Evolutionary conservation across 805 yeast species (phyloP).

Genomic region (Candida glaebosa): DNA sequence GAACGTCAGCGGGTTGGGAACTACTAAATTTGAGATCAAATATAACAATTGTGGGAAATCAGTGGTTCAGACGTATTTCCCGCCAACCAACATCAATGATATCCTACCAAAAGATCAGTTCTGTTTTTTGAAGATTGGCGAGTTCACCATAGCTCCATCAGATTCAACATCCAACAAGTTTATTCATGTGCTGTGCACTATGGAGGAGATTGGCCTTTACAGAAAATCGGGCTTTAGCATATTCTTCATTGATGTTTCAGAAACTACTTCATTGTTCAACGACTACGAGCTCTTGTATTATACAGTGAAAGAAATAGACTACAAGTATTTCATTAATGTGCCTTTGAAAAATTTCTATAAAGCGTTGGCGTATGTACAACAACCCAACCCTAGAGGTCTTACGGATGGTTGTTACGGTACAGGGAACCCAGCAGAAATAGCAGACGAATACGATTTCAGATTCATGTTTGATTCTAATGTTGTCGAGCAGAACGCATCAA

Average conservation of each 20-base stretch:
- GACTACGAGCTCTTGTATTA: conserved; percentile 42
- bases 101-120: conserved; percentile 51
- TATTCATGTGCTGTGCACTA: conserved; percentile 33
- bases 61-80: conserved; percentile 42
- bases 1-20: conserved; percentile 54
- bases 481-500: conserved; percentile 4
- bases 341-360: conserved; percentile 46
- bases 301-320: conserved; percentile 38
- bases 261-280: conserved; percentile 38
- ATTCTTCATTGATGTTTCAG: conserved; percentile 41
- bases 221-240: conserved; percentile 51
- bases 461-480: conserved; percentile 4
- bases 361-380: conserved; percentile 39
- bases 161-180: conserved; percentile 5
- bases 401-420: conserved; percentile 17
- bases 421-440: conserved; percentile 20
- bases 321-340: conserved; percentile 41
- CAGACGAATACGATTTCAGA: conserved; percentile 16
- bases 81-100: conserved; percentile 56
- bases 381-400: conserved; percentile 1
- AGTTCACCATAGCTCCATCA: conserved; percentile 33
- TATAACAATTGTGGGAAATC: conserved; percentile 25
- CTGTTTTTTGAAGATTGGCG: conserved; percentile 50
- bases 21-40: conserved; percentile 50
- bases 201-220: conserved; percentile 57